Conservation (phyloP, 2,329 filamentous ascomycete species). For the Leptographium radiaticola region DNA sequence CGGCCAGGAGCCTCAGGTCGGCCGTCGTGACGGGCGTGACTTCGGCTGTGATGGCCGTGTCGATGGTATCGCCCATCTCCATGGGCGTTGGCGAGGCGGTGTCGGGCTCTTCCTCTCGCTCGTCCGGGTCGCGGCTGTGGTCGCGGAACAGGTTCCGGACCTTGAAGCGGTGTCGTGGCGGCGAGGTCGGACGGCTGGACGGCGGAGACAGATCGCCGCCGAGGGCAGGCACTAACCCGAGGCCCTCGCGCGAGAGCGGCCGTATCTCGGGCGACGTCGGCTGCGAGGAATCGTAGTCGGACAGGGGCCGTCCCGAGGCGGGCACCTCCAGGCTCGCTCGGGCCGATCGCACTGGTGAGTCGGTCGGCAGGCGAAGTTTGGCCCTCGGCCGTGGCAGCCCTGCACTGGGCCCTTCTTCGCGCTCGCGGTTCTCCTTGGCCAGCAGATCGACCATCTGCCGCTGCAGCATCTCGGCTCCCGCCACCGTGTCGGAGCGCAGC, state of each 20-base stretch:
- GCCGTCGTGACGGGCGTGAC: neutral
- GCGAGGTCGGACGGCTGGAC: slow-evolving; percentile 50
- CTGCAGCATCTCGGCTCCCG: slow-evolving; percentile 39
- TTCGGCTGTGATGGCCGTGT: slow-evolving; percentile 13
- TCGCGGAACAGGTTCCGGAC: slow-evolving; percentile 44
- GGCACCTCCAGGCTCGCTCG: slow-evolving; percentile 38
- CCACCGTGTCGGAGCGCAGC: slow-evolving; percentile 27
- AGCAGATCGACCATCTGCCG: slow-evolving; percentile 51
- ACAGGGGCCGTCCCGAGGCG: slow-evolving; percentile 20
- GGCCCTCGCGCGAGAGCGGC: slow-evolving; percentile 26
- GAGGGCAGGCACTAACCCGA: slow-evolving; percentile 41
- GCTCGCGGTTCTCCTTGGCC: slow-evolving; percentile 35
- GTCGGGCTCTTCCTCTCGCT: slow-evolving; percentile 15
- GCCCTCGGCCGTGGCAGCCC: neutral
- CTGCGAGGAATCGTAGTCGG: slow-evolving; percentile 31
- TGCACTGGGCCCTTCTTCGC: slow-evolving; percentile 6
- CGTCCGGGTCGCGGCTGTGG: slow-evolving; percentile 27
- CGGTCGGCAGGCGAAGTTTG: neutral
- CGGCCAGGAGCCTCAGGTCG: neutral
- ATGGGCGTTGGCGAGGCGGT: neutral
- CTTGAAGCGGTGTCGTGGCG: slow-evolving; percentile 44
- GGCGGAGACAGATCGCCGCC: slow-evolving; percentile 50
- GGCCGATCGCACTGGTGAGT: slow-evolving; percentile 13
- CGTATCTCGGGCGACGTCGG: slow-evolving; percentile 41
- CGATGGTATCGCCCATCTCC: slow-evolving; percentile 2